A percentile compares a stretch with the other conserved stretches of the same genome.
Evolutionary conservation across 805 yeast genomes (phyloP).

Genomic region (Starmerella khaoyaiensis): DNA sequence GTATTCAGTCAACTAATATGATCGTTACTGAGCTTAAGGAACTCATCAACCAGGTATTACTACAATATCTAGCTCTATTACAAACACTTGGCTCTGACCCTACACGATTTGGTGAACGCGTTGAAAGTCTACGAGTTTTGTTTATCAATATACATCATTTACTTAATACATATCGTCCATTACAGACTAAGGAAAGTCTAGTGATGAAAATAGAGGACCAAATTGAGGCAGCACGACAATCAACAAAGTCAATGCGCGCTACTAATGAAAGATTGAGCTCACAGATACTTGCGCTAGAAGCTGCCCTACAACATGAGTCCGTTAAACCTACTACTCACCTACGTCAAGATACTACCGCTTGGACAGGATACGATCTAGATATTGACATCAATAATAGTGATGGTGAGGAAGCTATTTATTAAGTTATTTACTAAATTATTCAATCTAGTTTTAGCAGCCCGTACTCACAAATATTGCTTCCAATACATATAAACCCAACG

Average conservation of each 20-base stretch:
- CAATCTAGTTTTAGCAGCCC: no score
- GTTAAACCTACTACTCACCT: not conserved
- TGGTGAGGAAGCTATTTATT: slow-evolving; percentile 6
- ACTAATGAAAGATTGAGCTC: slow-evolving; percentile 33
- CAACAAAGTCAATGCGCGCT: slow-evolving; percentile 28
- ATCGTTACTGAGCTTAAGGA: slow-evolving; percentile 52
- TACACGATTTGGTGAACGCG: slow-evolving; percentile 42
- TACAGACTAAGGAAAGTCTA: slow-evolving; percentile 83
- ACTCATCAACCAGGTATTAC: slow-evolving; percentile 60
- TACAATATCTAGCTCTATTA: slow-evolving; percentile 70
- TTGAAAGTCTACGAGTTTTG: slow-evolving; percentile 67
- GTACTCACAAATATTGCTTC: no score
- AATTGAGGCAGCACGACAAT: slow-evolving; percentile 29
- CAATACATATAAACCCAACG: no score
- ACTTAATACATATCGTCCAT: slow-evolving; percentile 84
- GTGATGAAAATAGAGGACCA: slow-evolving; percentile 61
- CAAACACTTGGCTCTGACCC: slow-evolving; percentile 72
- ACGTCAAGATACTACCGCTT: slow-evolving; percentile 1
- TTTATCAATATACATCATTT: slow-evolving; percentile 84
- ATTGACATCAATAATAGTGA: slow-evolving; percentile 6
- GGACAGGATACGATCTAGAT: slow-evolving; percentile 17
- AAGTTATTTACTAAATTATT: no score
- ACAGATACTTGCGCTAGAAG: slow-evolving; percentile 29
- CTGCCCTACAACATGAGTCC: slow-evolving; percentile 16
- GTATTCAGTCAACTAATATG: slow-evolving; percentile 14